These are phyloP conservation scores for Coprinopsis strossmayeri DNA, from an alignment of 768 basidiomycete genomes.

Conservation along the genomic window DNA sequence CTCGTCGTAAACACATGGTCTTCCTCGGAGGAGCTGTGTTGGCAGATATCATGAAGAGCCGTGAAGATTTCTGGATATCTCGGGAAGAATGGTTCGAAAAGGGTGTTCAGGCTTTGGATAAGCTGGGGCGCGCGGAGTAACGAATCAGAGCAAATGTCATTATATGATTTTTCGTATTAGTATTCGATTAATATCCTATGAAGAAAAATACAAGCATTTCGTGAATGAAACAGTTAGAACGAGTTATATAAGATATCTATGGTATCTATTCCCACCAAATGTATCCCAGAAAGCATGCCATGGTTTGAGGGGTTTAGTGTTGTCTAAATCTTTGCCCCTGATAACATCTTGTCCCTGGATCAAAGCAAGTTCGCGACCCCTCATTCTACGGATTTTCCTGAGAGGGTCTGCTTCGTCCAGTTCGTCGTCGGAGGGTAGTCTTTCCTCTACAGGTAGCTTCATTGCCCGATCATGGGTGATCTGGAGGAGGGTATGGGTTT, in stretches of 20 bases:
- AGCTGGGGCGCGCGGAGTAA: constrained; percentile 69
- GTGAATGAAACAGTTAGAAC: no score
- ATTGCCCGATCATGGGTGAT: constrained; percentile 53
- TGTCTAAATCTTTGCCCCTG: constrained; percentile 33
- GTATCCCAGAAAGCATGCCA: constrained; percentile 43
- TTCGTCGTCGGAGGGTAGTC: constrained; percentile 70
- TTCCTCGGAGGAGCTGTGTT: constrained; percentile 98
- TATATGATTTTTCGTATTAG: background rate
- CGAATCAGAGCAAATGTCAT: background rate
- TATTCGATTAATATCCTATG: no score
- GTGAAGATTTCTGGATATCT: constrained; percentile 93
- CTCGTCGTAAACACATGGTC: constrained; percentile 98
- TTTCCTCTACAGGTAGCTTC: constrained; percentile 53
- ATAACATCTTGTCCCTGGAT: constrained; percentile 73
- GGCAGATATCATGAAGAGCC: constrained; percentile 96
- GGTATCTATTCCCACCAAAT: no score
- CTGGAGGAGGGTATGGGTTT: constrained; percentile 66
- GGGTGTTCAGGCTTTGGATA: constrained; percentile 75
- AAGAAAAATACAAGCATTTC: no score
- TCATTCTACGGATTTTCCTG: constrained; percentile 67
- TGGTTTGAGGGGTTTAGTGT: constrained; percentile 28
- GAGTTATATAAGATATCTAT: no score
- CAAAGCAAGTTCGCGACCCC: constrained; percentile 78
- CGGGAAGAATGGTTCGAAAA: constrained; percentile 95
- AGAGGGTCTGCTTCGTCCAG: constrained; percentile 58